These are phyloP conservation scores for Saprolegnia parasitica DNA, from an alignment of 352 stramenopile genomes.

Conservation along the genomic window DNA sequence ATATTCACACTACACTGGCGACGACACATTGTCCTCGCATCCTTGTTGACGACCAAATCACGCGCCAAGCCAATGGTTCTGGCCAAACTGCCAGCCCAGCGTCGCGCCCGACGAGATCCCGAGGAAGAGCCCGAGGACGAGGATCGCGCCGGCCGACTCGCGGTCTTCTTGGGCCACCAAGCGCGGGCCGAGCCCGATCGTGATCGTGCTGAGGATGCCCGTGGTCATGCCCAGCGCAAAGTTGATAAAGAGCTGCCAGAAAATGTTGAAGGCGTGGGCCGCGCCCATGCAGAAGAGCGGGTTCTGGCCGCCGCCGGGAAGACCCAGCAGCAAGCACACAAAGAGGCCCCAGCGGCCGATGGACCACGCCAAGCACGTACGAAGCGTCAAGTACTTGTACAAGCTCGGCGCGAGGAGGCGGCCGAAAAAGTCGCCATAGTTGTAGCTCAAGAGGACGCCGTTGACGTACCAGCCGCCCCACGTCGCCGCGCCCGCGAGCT, in stretches of 20 bases:
- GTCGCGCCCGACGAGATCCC: conserved; percentile 42
- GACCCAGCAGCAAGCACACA: conserved; percentile 49
- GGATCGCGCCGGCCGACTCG: conserved; percentile 53
- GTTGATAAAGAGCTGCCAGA: conserved; percentile 36
- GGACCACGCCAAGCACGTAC: conserved; percentile 39
- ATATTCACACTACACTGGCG: no score
- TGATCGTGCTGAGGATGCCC: conserved; percentile 54
- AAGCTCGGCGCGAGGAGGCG: conserved; percentile 43
- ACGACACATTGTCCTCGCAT: no score
- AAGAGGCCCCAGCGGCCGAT: conserved; percentile 46
- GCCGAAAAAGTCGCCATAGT: conserved; percentile 57
- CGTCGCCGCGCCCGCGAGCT: conserved; percentile 18
- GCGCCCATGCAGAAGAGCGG: background rate
- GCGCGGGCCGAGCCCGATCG: conserved; percentile 47
- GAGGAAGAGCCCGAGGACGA: conserved; percentile 55
- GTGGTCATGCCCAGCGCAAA: conserved; percentile 46
- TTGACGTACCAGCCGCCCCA: conserved; percentile 38
- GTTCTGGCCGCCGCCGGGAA: conserved; percentile 31
- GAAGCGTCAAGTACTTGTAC: conserved; percentile 52
- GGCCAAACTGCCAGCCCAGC: conserved; percentile 45
- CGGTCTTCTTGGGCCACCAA: conserved; percentile 49
- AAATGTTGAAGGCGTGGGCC: background rate
- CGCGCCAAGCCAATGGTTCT: conserved; percentile 41
- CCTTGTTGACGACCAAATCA: conserved; percentile 37
- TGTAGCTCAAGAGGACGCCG: conserved; percentile 51